Base-by-base conservation (phyloP, 345 rosid genomes). In the Moricandia arvensis region DNA sequence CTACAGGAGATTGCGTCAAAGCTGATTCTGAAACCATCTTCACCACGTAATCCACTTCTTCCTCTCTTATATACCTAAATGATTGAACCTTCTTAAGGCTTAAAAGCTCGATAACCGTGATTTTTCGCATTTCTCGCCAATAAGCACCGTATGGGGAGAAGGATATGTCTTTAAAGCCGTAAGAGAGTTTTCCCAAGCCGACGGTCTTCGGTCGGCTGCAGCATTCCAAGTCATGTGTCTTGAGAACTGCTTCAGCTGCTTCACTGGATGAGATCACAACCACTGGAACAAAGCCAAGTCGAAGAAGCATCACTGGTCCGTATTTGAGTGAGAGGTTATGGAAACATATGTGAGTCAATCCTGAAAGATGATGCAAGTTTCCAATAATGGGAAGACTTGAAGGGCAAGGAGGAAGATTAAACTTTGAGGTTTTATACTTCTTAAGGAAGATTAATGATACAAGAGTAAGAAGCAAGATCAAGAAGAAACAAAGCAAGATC, bases 331-430 rank as follows among this genome's bases (percentile, higher is more conserved):
- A 86, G 10, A 90, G 88, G 0, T 85, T 38, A 75, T 82, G 74
- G 11, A 88, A 59, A 55, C 67, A 66, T 18, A 12, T 34, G 53
- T 83, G 79, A 33, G 69, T 74, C 57, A 75, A 31, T n/a, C 80
- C 76, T 18, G 38, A n/a, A 5, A 77, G 66, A 9, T 78, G 74
- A 66, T 81, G 85, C 5, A 90, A 53, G 82, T 86, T 88, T 6
- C 91, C 88, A 1, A 88, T 80, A 13, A 88, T 53, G 0, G 87
- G 88, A 73, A 88, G 85, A 6, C 75, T 78, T 6, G 37, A 57
- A 7, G 92, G 90, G 27, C 85, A 76, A 0, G 89, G 90, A 4
- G 89, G 90, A 59, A 80, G 76, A 27, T 43, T 66, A 13, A 15
- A 17, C 18, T 72, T 67, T 53, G 47, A 10, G 27, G 0, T 8